Percentiles rank a stretch among this genome's conserved stretches.
Evolutionary conservation across 768 basidiomycete species (phyloP).

Genomic region (Panaeolus papilionaceus): DNA sequence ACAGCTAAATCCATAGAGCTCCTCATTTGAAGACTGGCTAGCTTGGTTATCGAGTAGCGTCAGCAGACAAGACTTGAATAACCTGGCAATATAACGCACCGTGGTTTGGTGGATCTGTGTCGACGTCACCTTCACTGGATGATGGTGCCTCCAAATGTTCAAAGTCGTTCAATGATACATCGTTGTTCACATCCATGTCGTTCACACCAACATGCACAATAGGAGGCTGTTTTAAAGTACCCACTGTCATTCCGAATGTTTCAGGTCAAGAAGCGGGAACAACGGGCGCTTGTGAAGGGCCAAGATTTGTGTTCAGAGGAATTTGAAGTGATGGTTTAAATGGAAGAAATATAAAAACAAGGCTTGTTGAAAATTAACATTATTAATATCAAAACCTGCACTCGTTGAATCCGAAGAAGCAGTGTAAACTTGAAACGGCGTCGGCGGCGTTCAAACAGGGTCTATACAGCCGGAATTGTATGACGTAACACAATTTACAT

Average conservation of each 20-base stretch:
- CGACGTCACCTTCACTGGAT: neutral
- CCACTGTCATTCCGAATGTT: slow-evolving; percentile 5
- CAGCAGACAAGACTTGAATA: neutral
- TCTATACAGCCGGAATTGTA: neutral
- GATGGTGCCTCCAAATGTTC: slow-evolving; percentile 1
- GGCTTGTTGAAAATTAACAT: neutral
- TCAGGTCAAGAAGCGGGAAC: slow-evolving; percentile 1
- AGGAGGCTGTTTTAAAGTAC: neutral
- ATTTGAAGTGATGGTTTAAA: slow-evolving; percentile 6
- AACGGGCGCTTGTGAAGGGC: neutral
- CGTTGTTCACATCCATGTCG: neutral
- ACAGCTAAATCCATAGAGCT: neutral
- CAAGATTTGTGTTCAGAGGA: neutral
- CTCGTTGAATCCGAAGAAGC: slow-evolving; percentile 6
- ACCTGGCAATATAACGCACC: neutral
- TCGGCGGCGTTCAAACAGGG: slow-evolving; percentile 5
- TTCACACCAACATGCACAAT: neutral
- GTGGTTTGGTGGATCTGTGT: neutral
- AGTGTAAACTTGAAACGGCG: slow-evolving; percentile 10
- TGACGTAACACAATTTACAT: neutral
- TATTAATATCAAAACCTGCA: neutral
- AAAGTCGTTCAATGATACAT: neutral
- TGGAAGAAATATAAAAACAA: neutral
- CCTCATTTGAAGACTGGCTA: slow-evolving; percentile 9
- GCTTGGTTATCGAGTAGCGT: neutral